Conservation (phyloP, 306 rosid genomes). For the Psophocarpus tetragonolobus region DNA sequence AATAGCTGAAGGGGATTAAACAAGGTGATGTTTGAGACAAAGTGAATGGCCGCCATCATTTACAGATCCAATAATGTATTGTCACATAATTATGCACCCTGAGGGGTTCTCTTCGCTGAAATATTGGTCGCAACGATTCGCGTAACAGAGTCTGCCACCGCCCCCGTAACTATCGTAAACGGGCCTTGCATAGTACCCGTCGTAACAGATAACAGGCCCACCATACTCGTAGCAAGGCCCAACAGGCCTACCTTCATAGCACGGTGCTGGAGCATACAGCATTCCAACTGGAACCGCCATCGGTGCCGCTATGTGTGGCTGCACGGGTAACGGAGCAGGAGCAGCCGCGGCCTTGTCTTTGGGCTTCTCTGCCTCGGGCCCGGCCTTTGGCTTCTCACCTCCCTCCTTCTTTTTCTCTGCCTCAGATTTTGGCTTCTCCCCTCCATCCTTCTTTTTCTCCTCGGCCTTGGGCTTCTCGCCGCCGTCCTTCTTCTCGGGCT, state of each 20-base stretch:
- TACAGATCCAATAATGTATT: constrained; percentile 4
- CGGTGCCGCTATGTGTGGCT: constrained; percentile 29
- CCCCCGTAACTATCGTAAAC: constrained; percentile 64
- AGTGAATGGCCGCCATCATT: background rate
- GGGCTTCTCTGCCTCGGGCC: constrained; percentile 12
- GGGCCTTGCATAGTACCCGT: constrained; percentile 48
- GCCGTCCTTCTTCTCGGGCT: background rate
- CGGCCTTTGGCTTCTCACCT: constrained; percentile 13
- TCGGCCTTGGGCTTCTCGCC: constrained; percentile 2
- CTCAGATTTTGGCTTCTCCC: background rate
- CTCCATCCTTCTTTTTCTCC: background rate
- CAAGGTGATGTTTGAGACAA: background rate
- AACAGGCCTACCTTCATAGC: constrained; percentile 39
- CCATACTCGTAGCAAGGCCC: constrained; percentile 40
- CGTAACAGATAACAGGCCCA: constrained; percentile 40
- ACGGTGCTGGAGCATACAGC: constrained; percentile 23
- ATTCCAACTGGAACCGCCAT: constrained; percentile 34
- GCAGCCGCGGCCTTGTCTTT: background rate
- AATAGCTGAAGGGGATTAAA: background rate
- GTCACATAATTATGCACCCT: constrained; percentile 63
- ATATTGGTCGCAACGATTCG: constrained; percentile 48
- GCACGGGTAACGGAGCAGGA: background rate
- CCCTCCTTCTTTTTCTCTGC: background rate
- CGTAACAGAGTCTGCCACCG: constrained; percentile 44
- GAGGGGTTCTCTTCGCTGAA: constrained; percentile 53